phyloP scores from a whole-genome alignment of 2,329 filamentous ascomycete species.

The Chrysoporthe deuterocubensis region DNA sequence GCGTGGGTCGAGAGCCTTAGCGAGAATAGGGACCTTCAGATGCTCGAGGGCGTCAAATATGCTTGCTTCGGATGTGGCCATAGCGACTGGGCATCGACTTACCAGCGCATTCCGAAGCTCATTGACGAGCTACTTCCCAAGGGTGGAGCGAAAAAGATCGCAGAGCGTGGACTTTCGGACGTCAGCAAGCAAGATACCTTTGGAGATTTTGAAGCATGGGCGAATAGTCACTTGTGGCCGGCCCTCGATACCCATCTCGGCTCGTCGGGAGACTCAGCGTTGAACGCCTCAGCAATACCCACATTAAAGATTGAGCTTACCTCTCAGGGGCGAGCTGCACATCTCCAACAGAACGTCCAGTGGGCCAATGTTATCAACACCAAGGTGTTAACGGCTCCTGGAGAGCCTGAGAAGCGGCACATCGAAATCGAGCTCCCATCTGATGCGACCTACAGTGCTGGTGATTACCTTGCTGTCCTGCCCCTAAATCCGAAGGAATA shows the following conservation, averaged over 20 bases:
- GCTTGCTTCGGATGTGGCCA: constrained; percentile 72
- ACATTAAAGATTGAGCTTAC: constrained; percentile 54
- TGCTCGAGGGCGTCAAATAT: constrained; percentile 62
- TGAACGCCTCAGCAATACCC: not conserved
- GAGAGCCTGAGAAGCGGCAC: constrained; percentile 56
- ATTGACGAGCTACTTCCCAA: constrained; percentile 59
- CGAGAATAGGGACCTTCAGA: constrained; percentile 47
- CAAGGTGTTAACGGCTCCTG: constrained; percentile 47
- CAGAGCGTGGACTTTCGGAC: constrained; percentile 49
- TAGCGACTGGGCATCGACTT: constrained; percentile 61
- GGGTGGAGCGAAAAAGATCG: constrained; percentile 46
- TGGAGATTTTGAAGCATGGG: constrained; percentile 69
- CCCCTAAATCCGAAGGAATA: constrained; percentile 69
- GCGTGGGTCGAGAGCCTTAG: constrained; percentile 64
- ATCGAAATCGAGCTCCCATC: constrained; percentile 71
- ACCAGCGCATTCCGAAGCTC: constrained; percentile 68
- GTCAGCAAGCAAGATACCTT: constrained; percentile 69
- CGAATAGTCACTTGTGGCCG: constrained; percentile 59
- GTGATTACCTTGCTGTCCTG: constrained; percentile 77
- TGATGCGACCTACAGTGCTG: constrained; percentile 68
- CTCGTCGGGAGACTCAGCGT: constrained; percentile 15
- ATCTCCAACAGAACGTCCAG: constrained; percentile 65
- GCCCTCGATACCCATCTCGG: constrained; percentile 43
- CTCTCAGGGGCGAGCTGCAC: constrained; percentile 54
- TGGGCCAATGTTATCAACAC: constrained; percentile 63